A percentile compares a stretch with the other conserved stretches of the same genome.
Evolutionary conservation across 805 yeast genomes (phyloP).

Genomic region (Candida krabiensis): DNA sequence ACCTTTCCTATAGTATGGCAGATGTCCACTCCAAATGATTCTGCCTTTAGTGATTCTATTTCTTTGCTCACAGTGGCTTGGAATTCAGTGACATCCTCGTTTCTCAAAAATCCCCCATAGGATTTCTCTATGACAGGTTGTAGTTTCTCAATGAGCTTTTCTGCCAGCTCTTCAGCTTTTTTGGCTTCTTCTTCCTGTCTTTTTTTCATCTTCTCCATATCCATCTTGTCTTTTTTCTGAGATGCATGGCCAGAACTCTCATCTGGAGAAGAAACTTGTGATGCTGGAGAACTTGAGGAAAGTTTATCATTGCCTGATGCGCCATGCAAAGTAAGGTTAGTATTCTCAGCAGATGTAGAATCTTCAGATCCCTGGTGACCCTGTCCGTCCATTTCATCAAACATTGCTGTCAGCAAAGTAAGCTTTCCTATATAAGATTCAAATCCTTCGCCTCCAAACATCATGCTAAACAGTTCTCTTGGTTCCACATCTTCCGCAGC

Average conservation of each 20-base stretch:
- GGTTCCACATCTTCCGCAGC: constrained; percentile 75
- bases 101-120: constrained; percentile 40
- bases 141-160: constrained; percentile 45
- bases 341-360: constrained; percentile 12
- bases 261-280: constrained; percentile 1
- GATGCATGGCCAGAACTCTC: background rate
- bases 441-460: constrained; percentile 91
- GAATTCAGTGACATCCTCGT: constrained; percentile 51
- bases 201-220: constrained; percentile 28
- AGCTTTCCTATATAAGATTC: constrained; percentile 86
- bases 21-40: constrained; percentile 82
- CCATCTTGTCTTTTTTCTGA: constrained; percentile 17
- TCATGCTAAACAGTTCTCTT: constrained; percentile 64
- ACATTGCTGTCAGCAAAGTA: constrained; percentile 72
- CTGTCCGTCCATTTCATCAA: constrained; percentile 37
- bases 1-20: constrained; percentile 73
- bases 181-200: constrained; percentile 37
- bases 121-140: constrained; percentile 41
- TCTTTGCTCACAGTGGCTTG: constrained; percentile 68
- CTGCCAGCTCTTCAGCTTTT: constrained; percentile 57
- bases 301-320: constrained; percentile 1
- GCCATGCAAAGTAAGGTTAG: constrained; percentile 14
- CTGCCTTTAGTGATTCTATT: constrained; percentile 79
- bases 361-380: constrained; percentile 30
- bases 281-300: constrained; percentile 1